Evolutionary conservation across 1,284 basidiomycete species (phyloP).

Genomic region (Trichosporon sp.): DNA sequence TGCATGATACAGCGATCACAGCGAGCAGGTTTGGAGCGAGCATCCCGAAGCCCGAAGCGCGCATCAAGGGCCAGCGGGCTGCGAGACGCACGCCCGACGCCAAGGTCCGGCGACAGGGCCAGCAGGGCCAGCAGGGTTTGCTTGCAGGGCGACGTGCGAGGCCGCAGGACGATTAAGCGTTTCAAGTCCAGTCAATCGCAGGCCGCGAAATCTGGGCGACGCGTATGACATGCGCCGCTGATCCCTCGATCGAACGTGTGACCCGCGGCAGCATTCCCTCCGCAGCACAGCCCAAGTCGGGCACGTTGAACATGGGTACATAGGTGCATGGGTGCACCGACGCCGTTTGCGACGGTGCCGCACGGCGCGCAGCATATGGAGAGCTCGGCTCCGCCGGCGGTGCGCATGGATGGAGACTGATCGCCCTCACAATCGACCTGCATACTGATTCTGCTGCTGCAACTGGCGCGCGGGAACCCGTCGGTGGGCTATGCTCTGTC

Average conservation of each 20-base stretch:
- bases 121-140: no score
- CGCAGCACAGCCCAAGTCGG: no score
- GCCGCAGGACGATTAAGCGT: background rate
- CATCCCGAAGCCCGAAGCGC: no score
- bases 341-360: background rate
- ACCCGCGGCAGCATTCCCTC: background rate
- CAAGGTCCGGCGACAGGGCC: background rate
- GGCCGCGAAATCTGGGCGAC: background rate
- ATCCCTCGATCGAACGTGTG: background rate
- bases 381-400: no score
- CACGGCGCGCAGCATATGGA: background rate
- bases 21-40: no score
- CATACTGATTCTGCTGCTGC: no score
- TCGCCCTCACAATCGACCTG: background rate
- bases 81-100: background rate
- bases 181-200: background rate
- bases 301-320: no score
- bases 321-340: no score
- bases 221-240: background rate
- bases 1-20: no score
- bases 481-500: background rate
- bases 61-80: no score
- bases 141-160: background rate
- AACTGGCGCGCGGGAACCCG: background rate
- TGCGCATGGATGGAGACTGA: no score